phyloP scores from a whole-genome alignment of 2,329 filamentous ascomycete species.

The Aspergillus neotritici region DNA sequence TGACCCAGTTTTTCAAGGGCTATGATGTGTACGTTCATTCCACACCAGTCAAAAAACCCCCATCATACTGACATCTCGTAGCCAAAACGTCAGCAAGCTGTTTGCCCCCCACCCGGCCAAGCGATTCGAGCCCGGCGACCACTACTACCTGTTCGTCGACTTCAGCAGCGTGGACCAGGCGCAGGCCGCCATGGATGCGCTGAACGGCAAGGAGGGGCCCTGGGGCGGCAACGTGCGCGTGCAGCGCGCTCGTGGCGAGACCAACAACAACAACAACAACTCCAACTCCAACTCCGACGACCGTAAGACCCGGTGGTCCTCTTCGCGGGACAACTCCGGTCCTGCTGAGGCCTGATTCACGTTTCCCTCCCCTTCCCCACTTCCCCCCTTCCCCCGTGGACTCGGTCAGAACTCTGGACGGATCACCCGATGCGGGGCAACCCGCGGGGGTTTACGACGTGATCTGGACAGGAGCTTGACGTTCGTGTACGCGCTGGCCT shows the following conservation, averaged over 20 bases:
- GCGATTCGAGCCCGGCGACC: constrained; percentile 47
- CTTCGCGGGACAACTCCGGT: constrained; percentile 7
- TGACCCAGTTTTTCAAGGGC: constrained; percentile 42
- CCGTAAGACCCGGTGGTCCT: constrained; percentile 18
- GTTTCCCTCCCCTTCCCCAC: not conserved
- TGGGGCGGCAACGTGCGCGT: constrained; percentile 39
- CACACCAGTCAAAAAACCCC: not conserved
- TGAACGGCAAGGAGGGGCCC: constrained; percentile 38
- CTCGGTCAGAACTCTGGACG: too few species aligned
- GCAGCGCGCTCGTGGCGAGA: constrained; percentile 37
- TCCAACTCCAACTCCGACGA: constrained; percentile 22
- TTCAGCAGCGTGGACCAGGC: constrained; percentile 53
- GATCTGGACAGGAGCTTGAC: too few species aligned
- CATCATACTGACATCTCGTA: constrained; percentile 13
- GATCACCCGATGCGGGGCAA: too few species aligned
- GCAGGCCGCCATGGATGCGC: constrained; percentile 43
- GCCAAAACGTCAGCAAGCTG: constrained; percentile 45
- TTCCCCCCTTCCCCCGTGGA: too few species aligned
- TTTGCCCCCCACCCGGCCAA: constrained; percentile 57
- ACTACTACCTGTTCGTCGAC: constrained; percentile 64
- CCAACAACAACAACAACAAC: too few species aligned
- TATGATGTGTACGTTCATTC: constrained; percentile 35
- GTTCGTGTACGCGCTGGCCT: too few species aligned
- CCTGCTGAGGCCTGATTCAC: constrained; percentile 6
- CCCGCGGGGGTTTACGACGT: too few species aligned